Base-by-base conservation (phyloP, 768 basidiomycete species). In the Termitomyces sp. region DNA sequence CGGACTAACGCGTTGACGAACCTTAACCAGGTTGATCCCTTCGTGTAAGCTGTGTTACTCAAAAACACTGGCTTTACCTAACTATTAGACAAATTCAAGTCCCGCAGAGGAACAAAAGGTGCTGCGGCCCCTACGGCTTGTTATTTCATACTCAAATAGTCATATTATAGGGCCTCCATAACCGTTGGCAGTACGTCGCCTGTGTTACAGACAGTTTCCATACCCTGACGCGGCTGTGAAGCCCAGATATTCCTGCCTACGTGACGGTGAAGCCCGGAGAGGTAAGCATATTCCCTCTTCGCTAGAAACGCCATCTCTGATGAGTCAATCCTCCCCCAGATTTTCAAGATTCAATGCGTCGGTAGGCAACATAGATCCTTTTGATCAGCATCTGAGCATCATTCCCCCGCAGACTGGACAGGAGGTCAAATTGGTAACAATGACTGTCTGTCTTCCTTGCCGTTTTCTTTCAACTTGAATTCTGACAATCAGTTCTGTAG, bases 351-450 rank as follows among this genome's bases (percentile, higher is more conserved):
- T 20, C 82, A 89, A 74, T 89, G 87, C 63, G 80, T 88, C 42
- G 87, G 87, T 85, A 67, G 51, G 82, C 24, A 12, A 33, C 36
- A 24, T 46, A 33, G 20, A 24, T 50, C 16, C 11, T 28, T 54
- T 55, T 16, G 39, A 18, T 28, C n/a, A 54, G 28, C 22, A 54
- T 22, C 50, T 55, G 35, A n/a, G 46, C 28, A 55, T 2, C 11
- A 7, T 42, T 9, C 5, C 33, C 42, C 3, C 46, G 8, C 18
- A 88, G 88, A 90, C 66, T 91, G 89, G 89, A 91, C 89, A 16
- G 89, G 89, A 18, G 89, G 87, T 0, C 88, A 91, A 67, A 89
- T 90, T 53, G 87, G 88, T 48, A 90, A 89, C 69, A 90, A 89
- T 62, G 87, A 90, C 63, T 79, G 87, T 87, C 59, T 33, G 82